Base-by-base conservation (phyloP, 345 rosid genomes). In the Populus deltoides region DNA sequence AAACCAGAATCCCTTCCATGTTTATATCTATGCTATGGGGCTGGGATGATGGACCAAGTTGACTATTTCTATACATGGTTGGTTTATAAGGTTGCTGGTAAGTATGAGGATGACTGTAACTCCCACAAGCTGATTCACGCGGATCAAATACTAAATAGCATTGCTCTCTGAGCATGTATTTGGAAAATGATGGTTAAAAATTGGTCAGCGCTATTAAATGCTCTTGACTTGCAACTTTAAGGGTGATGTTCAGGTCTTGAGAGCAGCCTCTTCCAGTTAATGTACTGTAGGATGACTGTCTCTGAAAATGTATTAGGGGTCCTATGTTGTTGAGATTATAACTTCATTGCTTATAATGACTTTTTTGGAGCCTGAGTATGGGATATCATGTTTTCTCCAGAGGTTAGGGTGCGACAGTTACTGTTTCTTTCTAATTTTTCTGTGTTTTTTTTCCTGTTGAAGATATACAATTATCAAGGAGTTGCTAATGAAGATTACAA, bases 401-500 rank as follows among this genome's bases (percentile, higher is more conserved):
- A 29, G 38, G 33, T 66, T 8, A 31, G 8, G 9, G 6, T 18
- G 8, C 4, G 27, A 2, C 27, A 20, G 0, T 22, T 59, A 10
- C 47, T 13, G 12, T 43, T 33, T 63, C 41, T 73, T 79, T 76
- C 20, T 62, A 66, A 31, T 73, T 67, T 70, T 72, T 25, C 31
- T 70, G 31, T 43, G 16, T 70, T n/a, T 70, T 11, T 69, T 39
- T 38, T 70, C 24, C 70, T 25, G 22, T 66, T 79, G 85, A 81
- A 97, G 99, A 97, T 94, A 80, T 97, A 97, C 91, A 91, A 86
- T 79, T 90, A 97, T 81, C 97, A 94, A 90, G 98, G 97, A 81
- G 93, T 78, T 59, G 92, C 85, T 70, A 89, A 53, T 79, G 99
- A 97, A 78, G 98, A 97, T 75, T 94, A 89, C 87, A 91, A 94